Conservation (phyloP, 257 asterid genomes). For the Osmanthus fragrans region DNA sequence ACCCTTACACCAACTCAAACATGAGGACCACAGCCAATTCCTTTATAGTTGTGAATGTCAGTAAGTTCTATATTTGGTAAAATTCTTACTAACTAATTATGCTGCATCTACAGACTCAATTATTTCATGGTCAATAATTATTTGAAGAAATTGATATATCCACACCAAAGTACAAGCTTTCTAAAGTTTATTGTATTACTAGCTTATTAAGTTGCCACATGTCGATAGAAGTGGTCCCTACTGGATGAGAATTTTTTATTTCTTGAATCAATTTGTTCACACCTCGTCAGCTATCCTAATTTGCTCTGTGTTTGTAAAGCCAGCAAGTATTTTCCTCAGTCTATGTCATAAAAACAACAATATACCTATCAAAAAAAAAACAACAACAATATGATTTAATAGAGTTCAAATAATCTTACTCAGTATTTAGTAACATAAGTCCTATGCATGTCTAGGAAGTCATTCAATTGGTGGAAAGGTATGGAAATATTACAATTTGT, state of each 20-base stretch:
- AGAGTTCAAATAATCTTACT: neutral
- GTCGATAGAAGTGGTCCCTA: neutral
- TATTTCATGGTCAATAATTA: neutral
- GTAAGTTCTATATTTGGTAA: neutral
- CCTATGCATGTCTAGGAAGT: neutral
- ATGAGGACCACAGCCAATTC: neutral
- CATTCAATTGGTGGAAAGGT: neutral
- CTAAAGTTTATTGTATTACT: neutral
- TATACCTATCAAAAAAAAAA: neutral
- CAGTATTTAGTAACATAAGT: neutral
- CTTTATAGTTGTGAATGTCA: neutral
- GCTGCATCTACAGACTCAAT: neutral
- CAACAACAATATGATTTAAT: neutral
- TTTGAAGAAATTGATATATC: neutral
- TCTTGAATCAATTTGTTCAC: neutral
- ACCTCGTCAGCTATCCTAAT: neutral
- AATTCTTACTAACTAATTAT: neutral
- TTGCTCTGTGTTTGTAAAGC: neutral
- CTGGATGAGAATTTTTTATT: neutral
- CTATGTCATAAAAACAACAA: neutral
- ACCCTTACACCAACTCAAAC: neutral
- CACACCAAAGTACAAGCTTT: neutral
- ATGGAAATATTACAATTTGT: neutral
- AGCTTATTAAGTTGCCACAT: neutral
- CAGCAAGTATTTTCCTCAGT: neutral